These are phyloP conservation scores for Plasmodium knowlesi DNA, from an alignment of 169 alveolate species.

Conservation along the genomic window DNA sequence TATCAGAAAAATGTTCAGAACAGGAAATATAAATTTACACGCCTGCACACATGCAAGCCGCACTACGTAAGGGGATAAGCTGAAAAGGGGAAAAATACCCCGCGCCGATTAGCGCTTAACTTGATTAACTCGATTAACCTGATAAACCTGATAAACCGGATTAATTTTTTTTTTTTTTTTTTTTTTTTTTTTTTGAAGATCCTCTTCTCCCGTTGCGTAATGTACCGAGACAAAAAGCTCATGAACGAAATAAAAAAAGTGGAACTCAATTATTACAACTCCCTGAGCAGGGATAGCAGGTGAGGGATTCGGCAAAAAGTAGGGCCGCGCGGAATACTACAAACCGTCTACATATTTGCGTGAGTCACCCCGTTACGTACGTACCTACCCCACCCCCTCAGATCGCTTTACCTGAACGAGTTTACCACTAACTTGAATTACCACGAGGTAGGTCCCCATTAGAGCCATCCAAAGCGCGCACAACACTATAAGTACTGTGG, in stretches of 20 bases:
- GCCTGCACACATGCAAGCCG: slow-evolving; percentile 60
- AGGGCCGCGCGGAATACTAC: not conserved
- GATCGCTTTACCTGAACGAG: slow-evolving; percentile 30
- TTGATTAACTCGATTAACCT: not conserved
- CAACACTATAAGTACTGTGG: not conserved
- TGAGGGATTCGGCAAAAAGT: not conserved
- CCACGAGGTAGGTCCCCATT: slow-evolving; percentile 30
- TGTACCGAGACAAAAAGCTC: slow-evolving; percentile 36
- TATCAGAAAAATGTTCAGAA: slow-evolving; percentile 48
- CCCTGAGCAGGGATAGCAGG: slow-evolving; percentile 19
- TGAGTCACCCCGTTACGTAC: not conserved
- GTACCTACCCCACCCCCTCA: not conserved
- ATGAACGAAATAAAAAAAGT: slow-evolving; percentile 64
- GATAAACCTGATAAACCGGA: not conserved
- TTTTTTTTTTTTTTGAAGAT: slow-evolving; percentile 10
- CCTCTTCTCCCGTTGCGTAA: slow-evolving; percentile 41
- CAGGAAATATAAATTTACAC: slow-evolving; percentile 43
- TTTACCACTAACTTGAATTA: slow-evolving; percentile 29
- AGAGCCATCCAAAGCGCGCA: not conserved
- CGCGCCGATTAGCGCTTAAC: not conserved
- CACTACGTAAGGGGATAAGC: slow-evolving; percentile 33
- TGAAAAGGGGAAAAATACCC: not conserved
- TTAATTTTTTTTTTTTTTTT: not conserved
- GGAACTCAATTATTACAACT: slow-evolving; percentile 37
- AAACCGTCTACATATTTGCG: not conserved